Evolutionary conservation across 1,139 yeast genomes (phyloP).

Genomic region (Taphrina flavorubra): DNA sequence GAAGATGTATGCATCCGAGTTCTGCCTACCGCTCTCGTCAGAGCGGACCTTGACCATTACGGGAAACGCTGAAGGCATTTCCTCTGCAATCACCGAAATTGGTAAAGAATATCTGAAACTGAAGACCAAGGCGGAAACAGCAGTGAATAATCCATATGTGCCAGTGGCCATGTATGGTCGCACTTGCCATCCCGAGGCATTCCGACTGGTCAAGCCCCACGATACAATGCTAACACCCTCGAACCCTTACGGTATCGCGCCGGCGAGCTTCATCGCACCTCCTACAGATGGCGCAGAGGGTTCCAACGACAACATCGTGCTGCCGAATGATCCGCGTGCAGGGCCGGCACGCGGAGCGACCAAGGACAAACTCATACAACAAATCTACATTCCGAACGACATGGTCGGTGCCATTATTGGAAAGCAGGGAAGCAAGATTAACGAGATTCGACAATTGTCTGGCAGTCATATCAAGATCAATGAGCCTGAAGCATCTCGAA

Average conservation of each 20-base stretch:
- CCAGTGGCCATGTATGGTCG: slow-evolving; percentile 46
- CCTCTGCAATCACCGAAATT: slow-evolving; percentile 78
- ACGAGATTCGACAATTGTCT: slow-evolving; percentile 75
- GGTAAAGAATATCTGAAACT: slow-evolving; percentile 70
- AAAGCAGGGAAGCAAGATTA: slow-evolving; percentile 81
- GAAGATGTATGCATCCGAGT: slow-evolving; percentile 74
- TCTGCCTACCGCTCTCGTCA: slow-evolving; percentile 75
- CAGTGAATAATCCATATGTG: slow-evolving; percentile 43
- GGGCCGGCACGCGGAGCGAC: slow-evolving; percentile 25
- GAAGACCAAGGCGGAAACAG: slow-evolving; percentile 55
- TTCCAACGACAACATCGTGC: slow-evolving; percentile 18
- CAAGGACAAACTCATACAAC: slow-evolving; percentile 59
- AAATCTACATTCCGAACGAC: slow-evolving; percentile 73
- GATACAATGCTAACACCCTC: slow-evolving; percentile 46
- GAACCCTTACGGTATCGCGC: slow-evolving; percentile 46
- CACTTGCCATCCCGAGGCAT: slow-evolving; percentile 45
- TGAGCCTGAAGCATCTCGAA: slow-evolving; percentile 53
- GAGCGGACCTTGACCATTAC: slow-evolving; percentile 74
- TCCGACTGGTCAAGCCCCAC: slow-evolving; percentile 41
- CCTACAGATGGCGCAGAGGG: slow-evolving; percentile 40
- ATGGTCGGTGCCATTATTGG: slow-evolving; percentile 88
- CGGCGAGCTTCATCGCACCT: slow-evolving; percentile 49
- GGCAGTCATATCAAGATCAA: slow-evolving; percentile 78
- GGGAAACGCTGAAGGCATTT: slow-evolving; percentile 88
- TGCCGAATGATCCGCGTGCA: slow-evolving; percentile 35